Conservation (phyloP, 78 protist species). For the Speleostelium caveatum region DNA sequence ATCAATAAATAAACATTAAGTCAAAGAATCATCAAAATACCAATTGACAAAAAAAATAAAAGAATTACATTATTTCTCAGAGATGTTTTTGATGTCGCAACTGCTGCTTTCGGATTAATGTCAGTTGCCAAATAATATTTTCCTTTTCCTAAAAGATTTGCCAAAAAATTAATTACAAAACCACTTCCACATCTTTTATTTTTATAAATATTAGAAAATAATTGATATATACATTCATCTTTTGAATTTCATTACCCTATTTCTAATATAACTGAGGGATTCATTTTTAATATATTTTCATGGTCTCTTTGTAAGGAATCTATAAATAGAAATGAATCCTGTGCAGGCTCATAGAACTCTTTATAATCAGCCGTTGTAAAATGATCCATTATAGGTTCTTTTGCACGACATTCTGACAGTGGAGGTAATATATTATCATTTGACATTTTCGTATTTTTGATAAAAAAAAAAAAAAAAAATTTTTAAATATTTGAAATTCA, state of each 20-base stretch:
- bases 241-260: constrained; percentile 41
- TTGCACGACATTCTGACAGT: neutral
- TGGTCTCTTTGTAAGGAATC: constrained; percentile 51
- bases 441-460: neutral
- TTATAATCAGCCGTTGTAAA: constrained; percentile 53
- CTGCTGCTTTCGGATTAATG: constrained; percentile 63
- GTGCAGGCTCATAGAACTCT: constrained; percentile 80
- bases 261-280: constrained; percentile 35
- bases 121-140: constrained; percentile 54
- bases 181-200: constrained; percentile 77
- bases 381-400: constrained; percentile 75
- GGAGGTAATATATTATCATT: neutral
- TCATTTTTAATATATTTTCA: constrained; percentile 11
- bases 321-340: constrained; percentile 72
- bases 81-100: constrained; percentile 33
- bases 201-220: neutral
- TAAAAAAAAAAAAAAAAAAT: too few relatives aligned
- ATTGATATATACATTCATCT: neutral
- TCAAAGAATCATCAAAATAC: neutral
- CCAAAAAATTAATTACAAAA: constrained; percentile 57
- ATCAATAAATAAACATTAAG: neutral
- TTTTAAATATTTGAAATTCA: too few relatives aligned
- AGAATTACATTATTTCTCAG: constrained; percentile 18
- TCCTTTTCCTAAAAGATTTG: neutral
- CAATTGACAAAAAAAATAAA: too few relatives aligned